A percentile compares a stretch with the other conserved stretches of the same genome.
Evolutionary conservation across 1,284 basidiomycete species (phyloP).

Genomic region (Malassezia nana): DNA sequence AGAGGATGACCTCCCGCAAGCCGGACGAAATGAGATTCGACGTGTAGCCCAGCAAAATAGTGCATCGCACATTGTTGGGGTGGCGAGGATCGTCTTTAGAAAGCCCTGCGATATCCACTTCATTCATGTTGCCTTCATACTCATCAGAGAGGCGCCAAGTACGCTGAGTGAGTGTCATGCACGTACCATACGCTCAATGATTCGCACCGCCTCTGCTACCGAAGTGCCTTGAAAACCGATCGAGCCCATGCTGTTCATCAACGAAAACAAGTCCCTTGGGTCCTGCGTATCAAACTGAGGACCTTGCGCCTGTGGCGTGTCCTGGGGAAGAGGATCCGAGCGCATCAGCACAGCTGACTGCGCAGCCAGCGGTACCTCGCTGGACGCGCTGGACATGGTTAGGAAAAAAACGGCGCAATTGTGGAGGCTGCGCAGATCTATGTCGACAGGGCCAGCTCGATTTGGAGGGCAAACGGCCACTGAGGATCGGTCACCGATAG

Average conservation of each 20-base stretch:
- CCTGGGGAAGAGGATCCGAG: conserved; percentile 20
- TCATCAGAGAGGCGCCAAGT: conserved; percentile 31
- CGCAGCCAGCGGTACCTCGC: conserved; percentile 6
- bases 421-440: conserved; percentile 8
- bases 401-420: conserved; percentile 4
- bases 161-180: conserved; percentile 15
- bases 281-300: conserved; percentile 70
- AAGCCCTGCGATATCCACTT: conserved; percentile 20
- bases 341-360: conserved; percentile 21
- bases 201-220: conserved; percentile 74
- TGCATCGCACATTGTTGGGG: conserved; percentile 58
- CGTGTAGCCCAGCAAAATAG: conserved; percentile 92
- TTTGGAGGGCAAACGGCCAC: conserved; percentile 60
- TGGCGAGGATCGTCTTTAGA: conserved; percentile 24
- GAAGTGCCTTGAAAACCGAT: conserved; percentile 96
- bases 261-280: conserved; percentile 56
- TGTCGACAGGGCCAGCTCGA: neutral
- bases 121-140: conserved; percentile 13
- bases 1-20: conserved; percentile 79
- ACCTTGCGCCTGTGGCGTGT: conserved; percentile 60
- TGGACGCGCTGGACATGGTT: neutral
- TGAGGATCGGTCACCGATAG: conserved; percentile 76
- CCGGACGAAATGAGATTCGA: conserved; percentile 98
- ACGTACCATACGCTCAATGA: conserved; percentile 77
- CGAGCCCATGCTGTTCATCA: conserved; percentile 70